Conservation (phyloP, 106 monocot genomes). For the Dactylorhiza incarnata region DNA sequence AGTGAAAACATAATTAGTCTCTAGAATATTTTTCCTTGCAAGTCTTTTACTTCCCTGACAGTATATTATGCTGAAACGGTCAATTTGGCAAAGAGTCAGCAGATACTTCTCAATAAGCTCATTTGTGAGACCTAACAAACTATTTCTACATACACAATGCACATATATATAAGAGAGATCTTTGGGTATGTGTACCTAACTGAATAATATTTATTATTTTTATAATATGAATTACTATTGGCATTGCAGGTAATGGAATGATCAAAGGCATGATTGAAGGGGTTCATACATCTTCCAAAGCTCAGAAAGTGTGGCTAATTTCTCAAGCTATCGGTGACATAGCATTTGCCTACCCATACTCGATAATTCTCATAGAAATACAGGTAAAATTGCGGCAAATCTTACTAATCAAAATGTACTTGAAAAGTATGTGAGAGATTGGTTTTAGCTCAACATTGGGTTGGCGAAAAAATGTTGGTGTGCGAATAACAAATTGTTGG, state of each 20-base stretch:
- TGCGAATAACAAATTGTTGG: too few species aligned
- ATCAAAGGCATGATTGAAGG: conserved; percentile 64
- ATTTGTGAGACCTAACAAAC: background rate
- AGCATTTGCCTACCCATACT: conserved; percentile 77
- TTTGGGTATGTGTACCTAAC: too few species aligned
- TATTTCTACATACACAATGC: background rate
- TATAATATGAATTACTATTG: background rate
- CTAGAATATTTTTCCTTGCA: background rate
- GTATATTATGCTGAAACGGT: too few species aligned
- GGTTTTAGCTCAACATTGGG: too few species aligned
- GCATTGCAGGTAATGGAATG: conserved; percentile 41
- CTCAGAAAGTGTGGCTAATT: conserved; percentile 65
- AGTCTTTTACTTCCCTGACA: too few species aligned
- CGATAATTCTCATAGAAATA: conserved; percentile 69
- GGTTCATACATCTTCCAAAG: conserved; percentile 25
- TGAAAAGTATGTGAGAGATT: too few species aligned
- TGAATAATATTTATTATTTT: too few species aligned
- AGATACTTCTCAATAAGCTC: background rate
- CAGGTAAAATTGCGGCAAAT: conserved; percentile 28
- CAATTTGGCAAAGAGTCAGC: background rate
- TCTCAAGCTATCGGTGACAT: conserved; percentile 87
- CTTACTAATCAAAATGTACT: background rate
- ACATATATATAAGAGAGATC: background rate
- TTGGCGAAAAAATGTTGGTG: too few species aligned
- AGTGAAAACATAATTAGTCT: background rate